phyloP scores from a whole-genome alignment of 2,329 filamentous ascomycete genomes.

The Diaporthe velutina region DNA sequence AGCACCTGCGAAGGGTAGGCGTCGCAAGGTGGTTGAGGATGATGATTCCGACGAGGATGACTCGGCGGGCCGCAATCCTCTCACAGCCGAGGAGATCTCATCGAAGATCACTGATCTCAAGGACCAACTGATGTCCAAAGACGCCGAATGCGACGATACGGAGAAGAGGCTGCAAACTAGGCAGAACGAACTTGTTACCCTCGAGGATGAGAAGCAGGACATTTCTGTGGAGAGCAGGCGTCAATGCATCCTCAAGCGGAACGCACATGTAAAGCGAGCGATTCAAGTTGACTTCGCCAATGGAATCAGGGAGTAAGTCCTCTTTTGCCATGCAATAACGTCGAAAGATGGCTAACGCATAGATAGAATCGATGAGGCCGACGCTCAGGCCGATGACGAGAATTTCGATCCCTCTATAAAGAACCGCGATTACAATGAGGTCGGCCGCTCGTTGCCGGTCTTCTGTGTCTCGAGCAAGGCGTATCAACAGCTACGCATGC shows the following conservation, averaged over 20 bases:
- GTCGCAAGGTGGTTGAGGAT: background rate
- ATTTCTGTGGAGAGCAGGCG: background rate
- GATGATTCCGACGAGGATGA: conserved; percentile 1
- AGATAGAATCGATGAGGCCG: conserved; percentile 71
- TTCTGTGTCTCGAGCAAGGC: conserved; percentile 52
- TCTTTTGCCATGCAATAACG: too few relatives aligned
- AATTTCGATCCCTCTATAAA: conserved; percentile 67
- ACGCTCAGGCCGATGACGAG: conserved; percentile 65
- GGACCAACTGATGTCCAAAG: background rate
- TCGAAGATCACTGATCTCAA: background rate
- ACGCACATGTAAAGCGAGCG: background rate
- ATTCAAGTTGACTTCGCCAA: conserved; percentile 26
- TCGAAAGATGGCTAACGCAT: too few relatives aligned
- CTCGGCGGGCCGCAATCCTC: background rate
- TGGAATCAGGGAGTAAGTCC: conserved; percentile 31
- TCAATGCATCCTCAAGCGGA: conserved; percentile 27
- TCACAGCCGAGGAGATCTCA: background rate
- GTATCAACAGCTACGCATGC: conserved; percentile 32
- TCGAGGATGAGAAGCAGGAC: background rate
- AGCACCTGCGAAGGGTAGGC: background rate
- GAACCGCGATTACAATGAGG: conserved; percentile 68
- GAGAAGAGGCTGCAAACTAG: background rate
- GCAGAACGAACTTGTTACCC: background rate
- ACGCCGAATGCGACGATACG: background rate
- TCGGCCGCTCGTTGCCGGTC: conserved; percentile 68